Percentiles rank a stretch among this genome's conserved stretches.
Conservation (phyloP, 441 rosid genomes). For the Breynia disticha region DNA sequence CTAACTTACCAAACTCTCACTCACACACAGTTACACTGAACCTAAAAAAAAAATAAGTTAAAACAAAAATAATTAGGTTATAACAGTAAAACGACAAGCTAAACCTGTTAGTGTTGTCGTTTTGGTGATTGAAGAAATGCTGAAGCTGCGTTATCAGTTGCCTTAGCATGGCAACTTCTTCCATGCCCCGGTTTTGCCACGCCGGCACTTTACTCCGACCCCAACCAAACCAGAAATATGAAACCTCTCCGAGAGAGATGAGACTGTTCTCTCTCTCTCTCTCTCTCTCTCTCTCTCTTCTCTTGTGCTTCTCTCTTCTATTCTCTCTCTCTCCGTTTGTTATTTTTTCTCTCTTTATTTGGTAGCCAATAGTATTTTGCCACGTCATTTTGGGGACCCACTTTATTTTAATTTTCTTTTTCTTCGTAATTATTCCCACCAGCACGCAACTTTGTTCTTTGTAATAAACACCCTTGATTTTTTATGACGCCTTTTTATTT, state of each 20-base stretch:
- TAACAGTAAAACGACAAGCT: not conserved
- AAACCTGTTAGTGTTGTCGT: conserved; percentile 21
- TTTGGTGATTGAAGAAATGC: conserved; percentile 37
- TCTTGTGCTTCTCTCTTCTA: conserved; percentile 1
- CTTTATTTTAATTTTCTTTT: conserved; percentile 5
- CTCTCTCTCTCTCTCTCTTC: conserved; percentile 11
- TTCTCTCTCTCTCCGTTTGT: conserved; percentile 1
- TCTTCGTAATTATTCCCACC: conserved; percentile 32
- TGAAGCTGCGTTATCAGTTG: conserved; percentile 94
- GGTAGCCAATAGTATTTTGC: conserved; percentile 25
- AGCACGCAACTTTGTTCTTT: conserved; percentile 32
- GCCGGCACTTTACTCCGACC: conserved; percentile 16
- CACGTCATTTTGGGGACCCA: conserved; percentile 27
- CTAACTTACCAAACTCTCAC: conserved; percentile 18
- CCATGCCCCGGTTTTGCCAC: conserved; percentile 61
- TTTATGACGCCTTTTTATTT: not conserved
- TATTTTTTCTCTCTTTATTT: not conserved
- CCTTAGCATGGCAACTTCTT: conserved; percentile 90
- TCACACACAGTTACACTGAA: conserved; percentile 6
- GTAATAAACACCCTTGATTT: conserved; percentile 2
- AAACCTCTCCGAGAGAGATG: not conserved
- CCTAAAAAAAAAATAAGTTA: not conserved
- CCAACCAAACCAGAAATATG: conserved; percentile 2
- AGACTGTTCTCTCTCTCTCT: conserved; percentile 1
- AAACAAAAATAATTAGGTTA: too few species aligned